Evolutionary conservation across 2,329 filamentous ascomycete species (phyloP).

Genomic region (Cercospora janseana): DNA sequence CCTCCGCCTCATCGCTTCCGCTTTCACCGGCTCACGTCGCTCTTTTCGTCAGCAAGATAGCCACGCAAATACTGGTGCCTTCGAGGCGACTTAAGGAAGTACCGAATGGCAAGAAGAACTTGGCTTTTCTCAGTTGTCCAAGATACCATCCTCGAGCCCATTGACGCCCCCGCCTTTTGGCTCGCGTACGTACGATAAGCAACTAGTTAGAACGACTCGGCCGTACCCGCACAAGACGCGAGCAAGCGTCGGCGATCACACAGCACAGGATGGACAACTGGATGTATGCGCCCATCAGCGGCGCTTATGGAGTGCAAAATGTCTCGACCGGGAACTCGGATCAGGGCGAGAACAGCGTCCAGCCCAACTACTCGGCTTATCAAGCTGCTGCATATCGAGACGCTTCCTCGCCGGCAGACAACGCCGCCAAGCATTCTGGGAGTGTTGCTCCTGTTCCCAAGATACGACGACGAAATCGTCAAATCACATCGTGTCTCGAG

Average conservation of each 20-base stretch:
- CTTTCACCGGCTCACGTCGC: not conserved
- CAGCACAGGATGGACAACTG: slow-evolving; percentile 23
- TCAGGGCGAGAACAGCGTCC: not conserved
- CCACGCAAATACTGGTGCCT: not conserved
- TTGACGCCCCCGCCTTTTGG: too few relatives aligned
- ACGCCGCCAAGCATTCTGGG: not conserved
- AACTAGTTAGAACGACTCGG: too few relatives aligned
- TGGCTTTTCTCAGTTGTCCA: too few relatives aligned
- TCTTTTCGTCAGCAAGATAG: not conserved
- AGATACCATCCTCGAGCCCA: too few relatives aligned
- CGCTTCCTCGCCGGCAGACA: slow-evolving; percentile 10
- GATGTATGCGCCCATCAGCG: slow-evolving; percentile 18
- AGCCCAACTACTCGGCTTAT: slow-evolving; percentile 17
- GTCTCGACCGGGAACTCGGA: not conserved
- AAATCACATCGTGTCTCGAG: slow-evolving; percentile 68
- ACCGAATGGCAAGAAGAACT: too few relatives aligned
- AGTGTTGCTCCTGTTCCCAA: slow-evolving; percentile 8
- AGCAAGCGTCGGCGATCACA: not conserved
- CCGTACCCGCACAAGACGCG: too few relatives aligned
- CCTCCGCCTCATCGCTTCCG: slow-evolving; percentile 2
- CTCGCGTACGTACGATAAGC: too few relatives aligned
- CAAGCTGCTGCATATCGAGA: slow-evolving; percentile 18
- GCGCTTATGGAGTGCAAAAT: not conserved
- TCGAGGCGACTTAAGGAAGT: too few relatives aligned
- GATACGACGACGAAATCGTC: slow-evolving; percentile 38